phyloP scores from a whole-genome alignment of 257 asterid species.

The Solanum sejunctum region DNA sequence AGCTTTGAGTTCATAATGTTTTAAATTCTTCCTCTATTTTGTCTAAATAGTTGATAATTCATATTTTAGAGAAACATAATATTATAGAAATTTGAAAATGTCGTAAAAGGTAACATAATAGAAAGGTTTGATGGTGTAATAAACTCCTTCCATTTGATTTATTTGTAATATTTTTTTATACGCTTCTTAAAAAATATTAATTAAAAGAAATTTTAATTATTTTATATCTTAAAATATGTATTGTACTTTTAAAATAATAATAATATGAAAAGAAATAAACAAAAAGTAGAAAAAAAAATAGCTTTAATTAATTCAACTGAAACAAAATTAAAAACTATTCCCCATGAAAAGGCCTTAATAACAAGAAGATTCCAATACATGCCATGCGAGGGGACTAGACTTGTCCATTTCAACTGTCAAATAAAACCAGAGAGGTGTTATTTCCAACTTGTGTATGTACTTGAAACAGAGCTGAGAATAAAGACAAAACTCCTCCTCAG shows the following conservation, averaged over 20 bases:
- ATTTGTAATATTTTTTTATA: too few relatives aligned
- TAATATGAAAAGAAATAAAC: too few relatives aligned
- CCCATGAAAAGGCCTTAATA: background rate
- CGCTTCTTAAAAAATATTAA: too few relatives aligned
- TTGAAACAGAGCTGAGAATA: background rate
- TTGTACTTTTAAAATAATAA: too few relatives aligned
- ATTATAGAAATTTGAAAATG: too few relatives aligned
- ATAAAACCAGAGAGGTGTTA: background rate
- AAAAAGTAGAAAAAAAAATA: background rate
- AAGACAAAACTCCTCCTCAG: background rate
- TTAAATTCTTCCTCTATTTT: background rate
- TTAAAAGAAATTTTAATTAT: too few relatives aligned
- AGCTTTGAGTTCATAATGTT: background rate
- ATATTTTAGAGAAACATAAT: too few relatives aligned
- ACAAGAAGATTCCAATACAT: background rate
- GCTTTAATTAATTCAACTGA: background rate
- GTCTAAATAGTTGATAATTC: too few relatives aligned
- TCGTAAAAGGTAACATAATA: too few relatives aligned
- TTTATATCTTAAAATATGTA: too few relatives aligned
- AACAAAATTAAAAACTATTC: background rate
- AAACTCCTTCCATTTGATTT: too few relatives aligned
- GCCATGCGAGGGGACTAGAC: background rate
- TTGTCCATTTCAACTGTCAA: background rate
- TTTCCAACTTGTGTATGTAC: conserved; percentile 2
- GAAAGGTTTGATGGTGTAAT: too few relatives aligned